Conservation (phyloP, 2,329 filamentous ascomycete genomes). For the Phialophora expanda region DNA sequence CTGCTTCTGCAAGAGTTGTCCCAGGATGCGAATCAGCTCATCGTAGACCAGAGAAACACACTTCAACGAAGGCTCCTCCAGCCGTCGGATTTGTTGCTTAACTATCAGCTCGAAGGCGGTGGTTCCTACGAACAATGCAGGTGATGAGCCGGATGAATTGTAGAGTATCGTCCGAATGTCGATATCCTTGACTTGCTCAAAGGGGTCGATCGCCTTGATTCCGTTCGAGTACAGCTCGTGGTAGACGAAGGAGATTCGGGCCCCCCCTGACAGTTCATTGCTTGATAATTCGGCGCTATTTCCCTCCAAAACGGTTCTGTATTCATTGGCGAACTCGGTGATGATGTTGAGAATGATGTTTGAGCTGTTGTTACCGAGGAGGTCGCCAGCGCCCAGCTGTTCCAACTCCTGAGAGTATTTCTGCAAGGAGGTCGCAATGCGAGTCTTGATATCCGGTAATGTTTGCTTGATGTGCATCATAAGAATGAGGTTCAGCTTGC, state of each 20-base stretch:
- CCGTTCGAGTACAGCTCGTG: slow-evolving; percentile 98
- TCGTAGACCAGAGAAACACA: slow-evolving; percentile 98
- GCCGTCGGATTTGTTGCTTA: slow-evolving; percentile 95
- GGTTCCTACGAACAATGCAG: slow-evolving; percentile 94
- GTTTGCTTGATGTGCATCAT: slow-evolving; percentile 99
- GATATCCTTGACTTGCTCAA: slow-evolving; percentile 95
- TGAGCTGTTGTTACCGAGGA: slow-evolving; percentile 89
- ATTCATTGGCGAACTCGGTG: slow-evolving; percentile 97
- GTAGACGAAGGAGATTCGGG: slow-evolving; percentile 98
- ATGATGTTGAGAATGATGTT: slow-evolving; percentile 99
- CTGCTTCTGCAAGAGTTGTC: slow-evolving; percentile 84
- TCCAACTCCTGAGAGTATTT: slow-evolving; percentile 86
- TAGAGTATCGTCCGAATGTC: slow-evolving; percentile 97
- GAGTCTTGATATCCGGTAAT: slow-evolving; percentile 95
- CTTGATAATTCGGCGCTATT: slow-evolving; percentile 97
- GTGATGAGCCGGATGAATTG: slow-evolving; percentile 98
- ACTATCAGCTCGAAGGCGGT: slow-evolving; percentile 98
- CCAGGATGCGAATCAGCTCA: slow-evolving; percentile 92
- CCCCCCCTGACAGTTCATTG: slow-evolving; percentile 91
- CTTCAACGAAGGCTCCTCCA: slow-evolving; percentile 96
- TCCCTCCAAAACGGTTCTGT: slow-evolving; percentile 92
- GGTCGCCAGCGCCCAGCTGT: slow-evolving; percentile 79
- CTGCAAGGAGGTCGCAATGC: slow-evolving; percentile 89
- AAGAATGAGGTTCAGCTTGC: slow-evolving; percentile 96
- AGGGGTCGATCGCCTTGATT: slow-evolving; percentile 96